Evolutionary conservation across 352 stramenopile genomes (phyloP), one percentile per base, ranked within the genome.

Genomic region (Globisporangium paddicum): DNA sequence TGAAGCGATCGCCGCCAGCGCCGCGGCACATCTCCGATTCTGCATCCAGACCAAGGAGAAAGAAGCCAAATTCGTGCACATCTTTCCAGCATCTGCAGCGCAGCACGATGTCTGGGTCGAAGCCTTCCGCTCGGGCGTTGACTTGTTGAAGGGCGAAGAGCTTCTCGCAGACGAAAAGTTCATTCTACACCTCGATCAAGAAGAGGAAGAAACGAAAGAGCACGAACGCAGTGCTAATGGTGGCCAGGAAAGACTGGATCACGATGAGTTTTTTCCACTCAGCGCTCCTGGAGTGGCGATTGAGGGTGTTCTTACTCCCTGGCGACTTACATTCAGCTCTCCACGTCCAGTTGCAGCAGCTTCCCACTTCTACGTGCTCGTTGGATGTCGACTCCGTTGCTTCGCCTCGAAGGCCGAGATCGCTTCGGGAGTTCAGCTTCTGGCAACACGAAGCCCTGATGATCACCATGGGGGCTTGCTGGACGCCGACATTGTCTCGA

Each of bases 81-180:
- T 87, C 46, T 81, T 76, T 25, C 67, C 76, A 0, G 67, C 68
- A 2, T 72, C 78, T 0, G 35, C 62, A 0, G 59, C 71, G 2
- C 73, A 87, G 53, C 64, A 66, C n/a, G 68, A 68, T 19, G 46
- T 68, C 5, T 90, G 77, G 77, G 34, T 73, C 13, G 47, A 68
- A 7, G 71, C 72, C 0, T 75, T 90, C 41, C 56, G 45, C 1
- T 48, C 28, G 8, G 68, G 70, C 13, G 71, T 88, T 11, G 67
- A 82, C 21, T 64, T 79, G 18, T 52, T 56, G 2, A 82, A 84
- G 60, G 77, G 80, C 11, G 75, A 88, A 59, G 69, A 75, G 34
- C 68, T 88, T 0, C 60, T 88, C 0, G 58, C 48, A 0, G 77
- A 88, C 42, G 79, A 90, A 16, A 82, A 79, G 49, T 47, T 72